Evolutionary conservation across 306 rosid species (phyloP).

Genomic region (Canavalia ensiformis): DNA sequence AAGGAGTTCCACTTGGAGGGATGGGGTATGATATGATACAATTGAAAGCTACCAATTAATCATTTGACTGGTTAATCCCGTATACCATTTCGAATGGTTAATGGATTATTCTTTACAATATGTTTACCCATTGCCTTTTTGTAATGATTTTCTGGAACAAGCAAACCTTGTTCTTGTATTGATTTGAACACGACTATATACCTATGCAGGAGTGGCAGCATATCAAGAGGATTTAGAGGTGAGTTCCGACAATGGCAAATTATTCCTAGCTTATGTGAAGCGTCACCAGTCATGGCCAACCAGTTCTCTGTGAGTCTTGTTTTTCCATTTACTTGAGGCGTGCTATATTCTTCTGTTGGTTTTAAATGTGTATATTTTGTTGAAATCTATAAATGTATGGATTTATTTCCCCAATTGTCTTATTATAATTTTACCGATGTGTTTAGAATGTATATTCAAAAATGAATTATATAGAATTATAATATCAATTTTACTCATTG

Average conservation of each 20-base stretch:
- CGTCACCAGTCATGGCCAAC: conserved; percentile 97
- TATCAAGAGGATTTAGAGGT: conserved; percentile 99
- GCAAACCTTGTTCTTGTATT: conserved; percentile 38
- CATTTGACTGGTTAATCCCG: conserved; percentile 37
- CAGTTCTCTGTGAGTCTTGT: conserved; percentile 85
- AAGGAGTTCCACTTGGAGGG: conserved; percentile 99
- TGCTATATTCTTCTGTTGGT: conserved; percentile 47
- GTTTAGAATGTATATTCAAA: conserved; percentile 6
- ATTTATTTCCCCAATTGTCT: conserved; percentile 26
- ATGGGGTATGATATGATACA: conserved; percentile 81
- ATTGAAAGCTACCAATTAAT: conserved; percentile 37
- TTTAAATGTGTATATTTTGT: conserved; percentile 23
- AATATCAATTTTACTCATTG: conserved; percentile 4
- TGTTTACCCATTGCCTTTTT: conserved; percentile 6
- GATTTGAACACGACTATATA: conserved; percentile 36
- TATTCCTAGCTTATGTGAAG: conserved; percentile 84
- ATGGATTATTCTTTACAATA: conserved; percentile 17
- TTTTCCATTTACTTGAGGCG: conserved; percentile 37
- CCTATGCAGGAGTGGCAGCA: conserved; percentile 91
- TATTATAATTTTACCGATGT: not conserved
- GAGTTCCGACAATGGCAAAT: conserved; percentile 98
- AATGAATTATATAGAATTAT: conserved; percentile 21
- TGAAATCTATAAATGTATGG: not conserved
- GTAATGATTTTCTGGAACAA: conserved; percentile 3
- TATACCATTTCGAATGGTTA: conserved; percentile 34